Base-by-base conservation (phyloP, 331 rosid species). In the Rhamnella rubrinervis region DNA sequence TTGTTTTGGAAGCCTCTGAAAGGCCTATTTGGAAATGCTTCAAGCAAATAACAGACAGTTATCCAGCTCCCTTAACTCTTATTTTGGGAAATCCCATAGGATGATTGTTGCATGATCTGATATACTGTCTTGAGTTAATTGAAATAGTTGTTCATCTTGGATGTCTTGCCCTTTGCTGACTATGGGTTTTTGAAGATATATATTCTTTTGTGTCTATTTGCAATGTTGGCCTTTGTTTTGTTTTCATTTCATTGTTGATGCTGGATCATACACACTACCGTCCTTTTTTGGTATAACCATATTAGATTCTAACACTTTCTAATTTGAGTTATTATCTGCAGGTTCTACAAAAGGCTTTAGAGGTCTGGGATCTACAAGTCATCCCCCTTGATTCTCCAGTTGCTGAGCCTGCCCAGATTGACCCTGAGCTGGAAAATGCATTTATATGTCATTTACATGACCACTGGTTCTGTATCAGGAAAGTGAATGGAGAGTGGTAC, bases 361-460 rank as follows among this genome's bases (percentile, higher is more conserved):
- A 95, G 80, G 99, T 95, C 65, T 95, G 99, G 99, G 97, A 91
- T 82, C 85, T 95, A 51, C 96, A 95, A 79, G 99, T 95, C 73
- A 95, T 95, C 71, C 97, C 99, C 18, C 90, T 95, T 46, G 89
- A 89, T 74, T 95, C 99, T 44, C 99, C 99, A 1, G 86, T 89
- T 74, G 97, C 99, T 18, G 99, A 87, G 80, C 97, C 95, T 50
- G 99, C 97, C 61, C 99, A 91, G 82, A 87, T 95, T 46, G 97
- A 95, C 74, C 99, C 97, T 18, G 96, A 91, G 82, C 83, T 81
- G 60, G 96, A 89, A 81, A 91, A 80, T 79, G 99, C 96, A 55
- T 95, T 91, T 71, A 95, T 95, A 55, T 95, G 96, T 80, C 99
- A 95, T 80, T 78, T 95, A 77, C 97, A 95, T 56, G 90, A 95